A percentile compares a stretch with the other conserved stretches of the same genome.
Evolutionary conservation across 2,329 filamentous ascomycete species (phyloP).

Genomic region (Neonectria punicea): DNA sequence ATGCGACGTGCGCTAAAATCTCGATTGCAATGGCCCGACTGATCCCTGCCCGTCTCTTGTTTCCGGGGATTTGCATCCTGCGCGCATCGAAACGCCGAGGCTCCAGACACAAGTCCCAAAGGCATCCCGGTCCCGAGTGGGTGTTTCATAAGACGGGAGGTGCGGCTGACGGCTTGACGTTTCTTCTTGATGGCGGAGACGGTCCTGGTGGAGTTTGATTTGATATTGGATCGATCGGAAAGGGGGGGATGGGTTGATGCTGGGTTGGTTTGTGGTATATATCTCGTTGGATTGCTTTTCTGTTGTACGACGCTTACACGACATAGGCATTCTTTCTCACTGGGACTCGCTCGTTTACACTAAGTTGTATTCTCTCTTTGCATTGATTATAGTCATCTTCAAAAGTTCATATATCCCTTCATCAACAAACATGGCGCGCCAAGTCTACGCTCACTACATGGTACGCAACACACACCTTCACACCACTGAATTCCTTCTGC

Average conservation of each 20-base stretch:
- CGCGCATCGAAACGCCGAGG: not conserved
- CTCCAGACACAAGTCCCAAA: not conserved
- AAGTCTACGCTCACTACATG: slow-evolving; percentile 47
- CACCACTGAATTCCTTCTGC: not conserved
- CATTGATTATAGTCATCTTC: not conserved
- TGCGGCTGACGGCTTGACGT: not conserved
- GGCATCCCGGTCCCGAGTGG: not conserved
- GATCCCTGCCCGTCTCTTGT: not conserved
- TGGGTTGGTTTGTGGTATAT: not conserved
- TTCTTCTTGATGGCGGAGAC: not conserved
- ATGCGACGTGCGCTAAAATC: too few relatives aligned
- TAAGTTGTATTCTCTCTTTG: not conserved
- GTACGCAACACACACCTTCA: slow-evolving; percentile 25
- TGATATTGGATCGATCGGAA: not conserved
- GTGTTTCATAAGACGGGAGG: not conserved
- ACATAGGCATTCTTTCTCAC: not conserved
- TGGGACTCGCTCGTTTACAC: not conserved
- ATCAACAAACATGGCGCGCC: slow-evolving; percentile 33
- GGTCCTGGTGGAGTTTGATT: not conserved
- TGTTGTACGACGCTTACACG: not conserved
- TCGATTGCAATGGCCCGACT: not conserved
- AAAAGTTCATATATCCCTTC: not conserved
- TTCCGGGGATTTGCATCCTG: not conserved
- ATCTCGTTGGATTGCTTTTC: not conserved
- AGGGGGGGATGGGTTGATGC: not conserved